These are phyloP conservation scores for Gnomoniopsis sp. DNA, from an alignment of 2,329 filamentous ascomycete species.

Conservation along the genomic window DNA sequence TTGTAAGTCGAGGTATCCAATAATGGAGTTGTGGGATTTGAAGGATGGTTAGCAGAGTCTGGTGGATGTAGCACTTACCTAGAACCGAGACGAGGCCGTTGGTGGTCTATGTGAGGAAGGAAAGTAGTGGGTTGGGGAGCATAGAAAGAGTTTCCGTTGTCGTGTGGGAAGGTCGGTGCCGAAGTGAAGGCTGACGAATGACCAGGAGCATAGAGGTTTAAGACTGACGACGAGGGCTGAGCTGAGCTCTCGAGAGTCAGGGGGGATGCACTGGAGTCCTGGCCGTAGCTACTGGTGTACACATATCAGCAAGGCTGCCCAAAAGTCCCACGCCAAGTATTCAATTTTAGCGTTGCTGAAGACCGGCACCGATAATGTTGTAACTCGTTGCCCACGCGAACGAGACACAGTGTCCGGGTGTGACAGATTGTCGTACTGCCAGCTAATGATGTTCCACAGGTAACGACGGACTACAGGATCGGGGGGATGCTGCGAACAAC, in stretches of 20 bases:
- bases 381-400: slow-evolving; percentile 22
- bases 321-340: slow-evolving; percentile 20
- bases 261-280: slow-evolving; percentile 49
- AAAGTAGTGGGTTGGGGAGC: slow-evolving; percentile 38
- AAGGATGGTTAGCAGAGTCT: slow-evolving; percentile 13
- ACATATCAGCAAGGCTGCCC: slow-evolving; percentile 26
- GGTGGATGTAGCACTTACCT: slow-evolving; percentile 43
- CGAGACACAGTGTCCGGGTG: slow-evolving; percentile 19
- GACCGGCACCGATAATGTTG: slow-evolving; percentile 23
- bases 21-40: slow-evolving; percentile 3
- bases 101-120: slow-evolving; percentile 49
- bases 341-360: slow-evolving; percentile 18
- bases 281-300: slow-evolving; percentile 46
- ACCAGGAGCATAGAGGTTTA: slow-evolving; percentile 47
- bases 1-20: slow-evolving; percentile 30
- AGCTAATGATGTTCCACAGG: slow-evolving; percentile 41
- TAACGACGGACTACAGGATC: slow-evolving; percentile 35
- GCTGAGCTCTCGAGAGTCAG: slow-evolving; percentile 51
- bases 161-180: slow-evolving; percentile 46
- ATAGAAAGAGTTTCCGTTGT: slow-evolving; percentile 47
- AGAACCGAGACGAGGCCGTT: slow-evolving; percentile 51
- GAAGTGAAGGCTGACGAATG: slow-evolving; percentile 42
- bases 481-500: slow-evolving; percentile 33
- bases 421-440: slow-evolving; percentile 40
- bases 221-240: slow-evolving; percentile 44